These are phyloP conservation scores for Graphilbum sp. DNA, from an alignment of 2,329 filamentous ascomycete genomes.

Conservation along the genomic window DNA sequence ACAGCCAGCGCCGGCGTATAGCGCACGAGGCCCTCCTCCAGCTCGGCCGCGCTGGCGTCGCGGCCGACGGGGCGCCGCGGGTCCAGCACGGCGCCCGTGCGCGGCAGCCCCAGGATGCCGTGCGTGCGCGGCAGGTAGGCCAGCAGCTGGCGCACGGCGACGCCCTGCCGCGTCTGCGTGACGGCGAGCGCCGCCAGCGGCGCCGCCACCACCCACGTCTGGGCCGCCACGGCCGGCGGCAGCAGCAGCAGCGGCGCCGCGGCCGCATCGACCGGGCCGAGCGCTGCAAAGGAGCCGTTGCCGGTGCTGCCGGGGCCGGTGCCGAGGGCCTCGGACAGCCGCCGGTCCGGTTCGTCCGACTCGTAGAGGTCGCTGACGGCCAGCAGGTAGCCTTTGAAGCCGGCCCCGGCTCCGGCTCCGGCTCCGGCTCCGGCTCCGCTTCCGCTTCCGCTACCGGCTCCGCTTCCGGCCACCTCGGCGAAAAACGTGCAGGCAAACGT, in stretches of 20 bases:
- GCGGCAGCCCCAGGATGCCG: conserved; percentile 64
- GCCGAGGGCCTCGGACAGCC: no score
- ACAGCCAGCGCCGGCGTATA: conserved; percentile 70
- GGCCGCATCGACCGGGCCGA: background rate
- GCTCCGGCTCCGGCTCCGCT: background rate
- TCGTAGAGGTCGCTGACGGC: conserved; percentile 83
- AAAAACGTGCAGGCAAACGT: conserved; percentile 84
- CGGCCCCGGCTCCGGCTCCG: background rate
- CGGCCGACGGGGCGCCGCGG: conserved; percentile 73
- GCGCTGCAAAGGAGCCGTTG: conserved; percentile 56
- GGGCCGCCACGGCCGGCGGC: conserved; percentile 60
- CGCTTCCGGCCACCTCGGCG: no score
- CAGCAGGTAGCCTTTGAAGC: conserved; percentile 62
- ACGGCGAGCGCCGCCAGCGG: conserved; percentile 68
- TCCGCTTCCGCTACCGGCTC: conserved; percentile 19
- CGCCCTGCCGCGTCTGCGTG: conserved; percentile 82
- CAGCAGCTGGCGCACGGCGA: conserved; percentile 68
- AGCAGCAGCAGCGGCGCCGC: conserved; percentile 43
- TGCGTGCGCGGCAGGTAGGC: conserved; percentile 59
- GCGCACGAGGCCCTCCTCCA: conserved; percentile 64
- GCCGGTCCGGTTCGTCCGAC: conserved; percentile 66
- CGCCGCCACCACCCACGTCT: conserved; percentile 66
- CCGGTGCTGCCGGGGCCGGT: no score
- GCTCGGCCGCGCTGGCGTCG: conserved; percentile 63
- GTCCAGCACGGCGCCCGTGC: conserved; percentile 49